Percentiles rank a stretch among this genome's conserved stretches.
phyloP scores from a whole-genome alignment of 768 basidiomycete genomes.

The Tulasnella sp. region DNA sequence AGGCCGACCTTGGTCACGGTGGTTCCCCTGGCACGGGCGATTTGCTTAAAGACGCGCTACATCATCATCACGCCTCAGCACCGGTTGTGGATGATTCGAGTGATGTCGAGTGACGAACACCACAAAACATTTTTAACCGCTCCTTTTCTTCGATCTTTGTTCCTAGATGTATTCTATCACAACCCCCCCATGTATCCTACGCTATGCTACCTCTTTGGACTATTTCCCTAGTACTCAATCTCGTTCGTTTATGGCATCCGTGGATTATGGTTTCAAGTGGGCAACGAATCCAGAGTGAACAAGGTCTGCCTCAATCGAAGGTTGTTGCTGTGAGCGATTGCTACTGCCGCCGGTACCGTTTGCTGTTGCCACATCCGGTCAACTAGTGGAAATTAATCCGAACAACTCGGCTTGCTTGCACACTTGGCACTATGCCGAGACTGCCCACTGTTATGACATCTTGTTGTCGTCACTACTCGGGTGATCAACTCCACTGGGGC shows the following conservation, averaged over 20 bases:
- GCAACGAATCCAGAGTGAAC: constrained; percentile 51
- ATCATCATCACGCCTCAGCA: background rate
- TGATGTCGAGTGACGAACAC: background rate
- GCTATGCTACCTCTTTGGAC: background rate
- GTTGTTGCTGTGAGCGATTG: background rate
- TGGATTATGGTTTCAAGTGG: background rate
- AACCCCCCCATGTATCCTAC: background rate
- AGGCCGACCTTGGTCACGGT: background rate
- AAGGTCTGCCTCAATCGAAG: constrained; percentile 67
- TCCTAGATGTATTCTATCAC: background rate
- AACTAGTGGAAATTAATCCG: too few relatives aligned
- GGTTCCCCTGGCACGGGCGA: background rate
- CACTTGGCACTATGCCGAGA: too few relatives aligned
- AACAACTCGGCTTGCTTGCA: too few relatives aligned
- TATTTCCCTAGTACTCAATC: background rate
- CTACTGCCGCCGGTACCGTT: background rate
- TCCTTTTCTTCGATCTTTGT: background rate
- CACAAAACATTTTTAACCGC: background rate
- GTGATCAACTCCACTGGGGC: too few relatives aligned
- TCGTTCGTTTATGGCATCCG: background rate
- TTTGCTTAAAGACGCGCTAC: background rate
- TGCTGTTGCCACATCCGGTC: too few relatives aligned
- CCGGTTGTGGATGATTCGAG: background rate
- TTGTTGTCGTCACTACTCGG: too few relatives aligned
- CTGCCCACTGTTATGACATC: too few relatives aligned